phyloP scores from a whole-genome alignment of 805 yeast genomes.

The Cyberlindnera xishuangbannaensis region DNA sequence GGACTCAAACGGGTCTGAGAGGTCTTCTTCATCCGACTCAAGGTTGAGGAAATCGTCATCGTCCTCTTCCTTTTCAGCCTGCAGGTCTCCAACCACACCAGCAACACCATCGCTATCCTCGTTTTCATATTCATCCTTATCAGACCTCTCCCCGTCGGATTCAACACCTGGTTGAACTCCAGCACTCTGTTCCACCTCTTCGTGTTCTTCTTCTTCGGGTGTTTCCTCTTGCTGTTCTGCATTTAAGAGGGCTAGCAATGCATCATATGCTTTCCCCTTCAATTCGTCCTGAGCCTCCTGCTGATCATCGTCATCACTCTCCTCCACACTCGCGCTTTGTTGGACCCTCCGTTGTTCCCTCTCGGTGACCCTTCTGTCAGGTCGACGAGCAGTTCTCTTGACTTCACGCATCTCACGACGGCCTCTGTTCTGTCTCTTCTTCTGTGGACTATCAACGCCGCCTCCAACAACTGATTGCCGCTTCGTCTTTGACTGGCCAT shows the following conservation, averaged over 20 bases:
- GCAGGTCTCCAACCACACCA: slow-evolving; percentile 16
- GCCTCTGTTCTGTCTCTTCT: slow-evolving; percentile 36
- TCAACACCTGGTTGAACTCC: too few relatives aligned
- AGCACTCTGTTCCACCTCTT: too few relatives aligned
- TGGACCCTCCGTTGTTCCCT: slow-evolving; percentile 18
- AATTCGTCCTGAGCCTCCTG: slow-evolving; percentile 19
- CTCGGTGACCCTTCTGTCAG: slow-evolving; percentile 14
- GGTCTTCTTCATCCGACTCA: slow-evolving; percentile 30
- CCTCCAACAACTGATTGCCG: too few relatives aligned
- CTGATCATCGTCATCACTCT: slow-evolving; percentile 14
- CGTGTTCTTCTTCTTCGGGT: slow-evolving; percentile 19
- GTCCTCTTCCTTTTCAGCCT: slow-evolving; percentile 21
- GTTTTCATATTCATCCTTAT: slow-evolving; percentile 18
- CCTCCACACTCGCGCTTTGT: slow-evolving; percentile 1
- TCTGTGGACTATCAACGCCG: slow-evolving; percentile 10
- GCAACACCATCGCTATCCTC: slow-evolving; percentile 25
- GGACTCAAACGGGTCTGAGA: slow-evolving; percentile 65
- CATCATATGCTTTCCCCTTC: slow-evolving; percentile 52
- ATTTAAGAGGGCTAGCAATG: slow-evolving; percentile 55
- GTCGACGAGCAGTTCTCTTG: slow-evolving; percentile 47
- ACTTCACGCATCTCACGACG: slow-evolving; percentile 57
- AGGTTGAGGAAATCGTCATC: slow-evolving; percentile 21
- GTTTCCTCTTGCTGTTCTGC: slow-evolving; percentile 30
- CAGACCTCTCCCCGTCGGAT: background rate
- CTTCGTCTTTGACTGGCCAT: too few relatives aligned